These are phyloP conservation scores for Aspergillus taichungensis DNA, from an alignment of 495 filamentous ascomycete species.

Conservation along the genomic window DNA sequence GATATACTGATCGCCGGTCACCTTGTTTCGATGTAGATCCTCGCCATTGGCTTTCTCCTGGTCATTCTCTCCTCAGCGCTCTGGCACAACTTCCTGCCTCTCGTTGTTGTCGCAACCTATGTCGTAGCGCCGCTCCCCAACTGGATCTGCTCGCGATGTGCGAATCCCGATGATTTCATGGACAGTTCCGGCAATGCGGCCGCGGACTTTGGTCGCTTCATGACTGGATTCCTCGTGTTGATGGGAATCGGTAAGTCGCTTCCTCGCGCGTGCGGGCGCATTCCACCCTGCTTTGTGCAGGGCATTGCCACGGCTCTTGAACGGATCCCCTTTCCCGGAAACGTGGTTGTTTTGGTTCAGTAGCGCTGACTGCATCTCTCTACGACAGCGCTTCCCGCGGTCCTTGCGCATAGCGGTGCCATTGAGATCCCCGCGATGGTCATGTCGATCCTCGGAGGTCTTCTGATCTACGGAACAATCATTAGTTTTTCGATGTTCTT, in stretches of 20 bases:
- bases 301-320: background rate
- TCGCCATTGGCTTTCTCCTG: slow-evolving; percentile 97
- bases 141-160: slow-evolving; percentile 82
- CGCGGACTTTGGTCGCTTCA: slow-evolving; percentile 86
- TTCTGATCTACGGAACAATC: slow-evolving; percentile 96
- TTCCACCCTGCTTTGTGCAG: background rate
- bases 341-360: background rate
- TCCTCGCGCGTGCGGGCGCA: background rate
- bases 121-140: slow-evolving; percentile 89
- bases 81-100: slow-evolving; percentile 83
- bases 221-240: slow-evolving; percentile 92
- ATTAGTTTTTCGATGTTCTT: slow-evolving; percentile 98
- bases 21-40: slow-evolving; percentile 46
- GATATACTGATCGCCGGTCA: slow-evolving; percentile 7
- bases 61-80: slow-evolving; percentile 97
- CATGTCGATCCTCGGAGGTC: slow-evolving; percentile 87
- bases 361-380: slow-evolving; percentile 15
- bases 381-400: slow-evolving; percentile 72
- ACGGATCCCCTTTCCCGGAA: background rate
- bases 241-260: slow-evolving; percentile 85
- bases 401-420: slow-evolving; percentile 75
- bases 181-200: slow-evolving; percentile 71
- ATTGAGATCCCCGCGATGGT: slow-evolving; percentile 82
- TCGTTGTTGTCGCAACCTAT: slow-evolving; percentile 93
- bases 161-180: slow-evolving; percentile 95